Evolutionary conservation across 2,329 filamentous ascomycete species (phyloP), one percentile per base, ranked within the genome.

Genomic region (Exophiala alcalophila): DNA sequence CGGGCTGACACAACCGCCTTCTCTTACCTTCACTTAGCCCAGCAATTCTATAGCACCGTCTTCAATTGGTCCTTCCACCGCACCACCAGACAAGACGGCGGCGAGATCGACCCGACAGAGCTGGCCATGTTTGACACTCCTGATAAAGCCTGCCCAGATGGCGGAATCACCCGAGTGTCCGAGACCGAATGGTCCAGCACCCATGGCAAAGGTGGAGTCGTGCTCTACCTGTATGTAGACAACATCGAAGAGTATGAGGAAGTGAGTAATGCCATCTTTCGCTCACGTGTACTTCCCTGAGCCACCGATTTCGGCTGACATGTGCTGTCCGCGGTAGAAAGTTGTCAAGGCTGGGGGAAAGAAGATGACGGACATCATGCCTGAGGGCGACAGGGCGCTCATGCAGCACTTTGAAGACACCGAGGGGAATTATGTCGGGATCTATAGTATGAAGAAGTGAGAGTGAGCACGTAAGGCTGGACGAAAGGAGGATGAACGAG

Each of bases 391-490:
- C 2, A 29, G 29, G 28, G 53, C 50, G 11, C 34, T 44, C 11
- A 52, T 53, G 15, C 53, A 52, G 31, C 47, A 53, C 23, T 56
- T 50, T 24, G 47, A 49, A 21, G 55, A 57, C 27, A 47, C 52
- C 4, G 56, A 58, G 27, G 55, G 55, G 3, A 58, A 57, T 43
- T 36, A 47, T n/a, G 21, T 55, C 15, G 56, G 56, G 3, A 47
- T 58, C 12, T 49, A 49, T 36, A 40, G 24, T 7, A 29, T 49
- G 19, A 48, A 48, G 30, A 42, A 47, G 27, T 30, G 31, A 15
- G 26, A 31, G 15, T 10, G 26, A 20, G n/a, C n/a, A n/a, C n/a
- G n/a, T n/a, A n/a, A n/a, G n/a, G n/a, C n/a, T n/a, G n/a, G n/a
- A n/a, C n/a, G n/a, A n/a, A n/a, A n/a, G n/a, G n/a, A n/a, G n/a